Evolutionary conservation across 2,329 filamentous ascomycete species (phyloP), one percentile per base, ranked within the genome.

Genomic region (Scorias spongiosa): DNA sequence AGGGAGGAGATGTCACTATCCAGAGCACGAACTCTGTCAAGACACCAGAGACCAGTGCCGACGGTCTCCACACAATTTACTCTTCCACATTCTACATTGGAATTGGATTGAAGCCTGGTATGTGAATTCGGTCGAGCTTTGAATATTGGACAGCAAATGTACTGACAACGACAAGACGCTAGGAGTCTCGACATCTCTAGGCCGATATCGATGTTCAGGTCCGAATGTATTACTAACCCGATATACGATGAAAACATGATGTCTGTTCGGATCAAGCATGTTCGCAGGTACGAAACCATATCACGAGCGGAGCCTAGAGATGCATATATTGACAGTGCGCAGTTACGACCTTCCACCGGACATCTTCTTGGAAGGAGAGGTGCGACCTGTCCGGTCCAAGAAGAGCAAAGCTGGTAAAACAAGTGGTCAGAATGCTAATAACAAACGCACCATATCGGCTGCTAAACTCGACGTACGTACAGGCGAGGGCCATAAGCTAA

Each of bases 71-170:
- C 43, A 71, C 69, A 39, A 66, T 96, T 26, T 93, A 84, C 60
- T 96, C 89, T 0, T 87, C 86, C 18, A 95, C 88, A 1, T 89
- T 88, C 62, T 98, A 96, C 59, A 86, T 98, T 57, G 91, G 91
- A 30, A 71, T 96, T 40, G 82, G 89, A 54, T 66, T 95, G 44
- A 72, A 73, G 32, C 75, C 80, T 68, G 81, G 84, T 86, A 72
- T 60, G 75, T 67, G 39, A 26, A 26, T 26, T 7, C 20, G 7
- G 20, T 26, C 20, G 20, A 26, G 20, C 20, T 7, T 26, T 26
- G 20, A 7, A 3, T 7, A 26, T 26, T 26, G 4, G 4, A 26
- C 20, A 26, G 20, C 3, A 26, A 26, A 26, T 3, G 20, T 26
- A 26, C 20, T 26, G 20, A 26, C 20, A 26, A 26, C 7, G 4